Evolutionary conservation across 2,329 filamentous ascomycete genomes (phyloP).

Genomic region (Drechslerella coelobrocha): DNA sequence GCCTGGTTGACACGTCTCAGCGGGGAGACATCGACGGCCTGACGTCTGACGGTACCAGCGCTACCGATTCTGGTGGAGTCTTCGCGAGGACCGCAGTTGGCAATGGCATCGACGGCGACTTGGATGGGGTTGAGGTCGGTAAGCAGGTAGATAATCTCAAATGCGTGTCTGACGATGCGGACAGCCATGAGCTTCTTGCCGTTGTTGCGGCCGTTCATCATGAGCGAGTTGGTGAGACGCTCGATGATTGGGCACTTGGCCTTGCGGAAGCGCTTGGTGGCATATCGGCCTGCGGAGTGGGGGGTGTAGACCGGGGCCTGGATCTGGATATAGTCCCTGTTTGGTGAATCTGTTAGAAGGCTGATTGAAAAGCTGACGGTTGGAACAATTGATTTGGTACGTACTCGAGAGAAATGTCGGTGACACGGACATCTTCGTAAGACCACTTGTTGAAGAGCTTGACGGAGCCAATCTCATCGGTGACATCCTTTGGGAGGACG

Average conservation of each 20-base stretch:
- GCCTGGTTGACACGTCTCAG: conserved; percentile 99
- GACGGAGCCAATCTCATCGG: conserved; percentile 84
- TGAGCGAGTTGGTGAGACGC: conserved; percentile 99
- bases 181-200: conserved; percentile 99
- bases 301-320: conserved; percentile 98
- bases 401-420: conserved; percentile 99
- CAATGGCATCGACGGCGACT: conserved; percentile 98
- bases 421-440: conserved; percentile 99
- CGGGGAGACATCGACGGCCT: conserved; percentile 99
- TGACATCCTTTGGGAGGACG: conserved; percentile 91
- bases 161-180: conserved; percentile 97
- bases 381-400: conserved; percentile 59
- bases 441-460: conserved; percentile 99
- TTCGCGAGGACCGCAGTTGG: conserved; percentile 99
- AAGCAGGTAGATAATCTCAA: conserved; percentile 99
- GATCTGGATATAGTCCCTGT: conserved; percentile 99
- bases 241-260: conserved; percentile 99
- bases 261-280: conserved; percentile 99
- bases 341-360: conserved; percentile 55
- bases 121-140: conserved; percentile 99
- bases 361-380: conserved; percentile 9
- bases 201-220: conserved; percentile 99
- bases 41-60: conserved; percentile 98
- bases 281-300: conserved; percentile 98
- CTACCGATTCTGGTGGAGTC: conserved; percentile 99